phyloP scores from a whole-genome alignment of 345 rosid species.

The Eucalyptus polyanthemos region DNA sequence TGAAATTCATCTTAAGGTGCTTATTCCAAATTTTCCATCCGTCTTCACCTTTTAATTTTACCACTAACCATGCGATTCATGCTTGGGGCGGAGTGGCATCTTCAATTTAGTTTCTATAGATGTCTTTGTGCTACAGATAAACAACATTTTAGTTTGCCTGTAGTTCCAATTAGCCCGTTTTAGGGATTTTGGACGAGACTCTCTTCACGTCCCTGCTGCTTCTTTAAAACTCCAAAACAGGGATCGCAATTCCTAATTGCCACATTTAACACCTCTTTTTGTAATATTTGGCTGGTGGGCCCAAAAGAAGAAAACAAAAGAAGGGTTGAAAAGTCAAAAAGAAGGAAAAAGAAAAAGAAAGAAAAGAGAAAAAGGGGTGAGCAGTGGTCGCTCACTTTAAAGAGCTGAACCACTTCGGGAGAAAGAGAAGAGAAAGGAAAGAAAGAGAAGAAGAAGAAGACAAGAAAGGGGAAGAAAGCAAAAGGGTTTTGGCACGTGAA shows the following conservation, averaged over 20 bases:
- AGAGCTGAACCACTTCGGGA: too few relatives aligned
- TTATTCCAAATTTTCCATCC: neutral
- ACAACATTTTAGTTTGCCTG: neutral
- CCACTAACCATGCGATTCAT: neutral
- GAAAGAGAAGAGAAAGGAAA: too few relatives aligned
- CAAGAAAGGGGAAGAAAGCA: too few relatives aligned
- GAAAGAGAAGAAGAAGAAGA: too few relatives aligned
- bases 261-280: neutral
- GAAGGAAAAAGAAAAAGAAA: too few relatives aligned
- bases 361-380: too few relatives aligned
- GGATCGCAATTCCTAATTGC: neutral
- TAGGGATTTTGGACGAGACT: neutral
- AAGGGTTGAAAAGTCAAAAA: too few relatives aligned
- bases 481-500: too few relatives aligned
- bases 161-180: neutral
- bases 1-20: neutral
- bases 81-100: neutral
- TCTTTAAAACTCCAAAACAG: neutral
- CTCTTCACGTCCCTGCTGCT: neutral
- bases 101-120: neutral
- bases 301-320: too few relatives aligned
- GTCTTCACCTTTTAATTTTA: neutral
- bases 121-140: neutral
- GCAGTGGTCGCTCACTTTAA: too few relatives aligned
- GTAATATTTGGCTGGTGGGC: too few relatives aligned